Conservation (phyloP, 2,329 filamentous ascomycete genomes). For the Emergomyces africanus region DNA sequence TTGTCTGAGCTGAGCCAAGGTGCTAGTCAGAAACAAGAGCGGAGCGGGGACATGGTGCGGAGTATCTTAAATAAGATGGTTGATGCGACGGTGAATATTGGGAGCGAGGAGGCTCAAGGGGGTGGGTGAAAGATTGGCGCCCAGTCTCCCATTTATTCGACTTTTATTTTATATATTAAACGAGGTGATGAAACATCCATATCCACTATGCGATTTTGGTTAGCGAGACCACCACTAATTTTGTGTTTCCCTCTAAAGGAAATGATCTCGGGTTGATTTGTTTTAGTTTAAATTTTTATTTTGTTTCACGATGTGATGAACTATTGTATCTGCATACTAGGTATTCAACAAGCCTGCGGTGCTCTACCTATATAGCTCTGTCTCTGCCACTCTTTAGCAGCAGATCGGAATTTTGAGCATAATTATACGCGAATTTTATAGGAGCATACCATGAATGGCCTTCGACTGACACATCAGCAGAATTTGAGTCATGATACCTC, state of each 20-base stretch:
- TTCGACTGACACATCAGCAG: neutral
- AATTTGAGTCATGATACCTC: neutral
- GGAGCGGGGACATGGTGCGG: conserved; percentile 36
- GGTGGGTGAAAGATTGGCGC: neutral
- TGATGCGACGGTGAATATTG: conserved; percentile 20
- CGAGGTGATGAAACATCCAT: neutral
- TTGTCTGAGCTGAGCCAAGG: conserved; percentile 9
- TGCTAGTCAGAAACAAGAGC: neutral
- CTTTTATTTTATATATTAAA: neutral
- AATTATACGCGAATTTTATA: neutral
- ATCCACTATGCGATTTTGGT: neutral
- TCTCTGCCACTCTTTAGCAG: neutral
- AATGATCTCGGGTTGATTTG: neutral
- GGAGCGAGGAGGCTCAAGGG: neutral
- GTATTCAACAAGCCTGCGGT: too few species aligned
- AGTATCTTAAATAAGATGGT: conserved; percentile 57
- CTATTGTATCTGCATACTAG: neutral
- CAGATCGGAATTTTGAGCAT: neutral
- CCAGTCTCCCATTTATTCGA: neutral
- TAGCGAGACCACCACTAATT: neutral
- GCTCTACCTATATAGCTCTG: too few species aligned
- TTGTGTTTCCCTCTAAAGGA: neutral
- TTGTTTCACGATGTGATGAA: neutral
- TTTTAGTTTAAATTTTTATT: neutral
- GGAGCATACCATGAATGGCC: neutral